Evolutionary conservation across 2,329 filamentous ascomycete species (phyloP).

Genomic region (Rhinocladiella similis): DNA sequence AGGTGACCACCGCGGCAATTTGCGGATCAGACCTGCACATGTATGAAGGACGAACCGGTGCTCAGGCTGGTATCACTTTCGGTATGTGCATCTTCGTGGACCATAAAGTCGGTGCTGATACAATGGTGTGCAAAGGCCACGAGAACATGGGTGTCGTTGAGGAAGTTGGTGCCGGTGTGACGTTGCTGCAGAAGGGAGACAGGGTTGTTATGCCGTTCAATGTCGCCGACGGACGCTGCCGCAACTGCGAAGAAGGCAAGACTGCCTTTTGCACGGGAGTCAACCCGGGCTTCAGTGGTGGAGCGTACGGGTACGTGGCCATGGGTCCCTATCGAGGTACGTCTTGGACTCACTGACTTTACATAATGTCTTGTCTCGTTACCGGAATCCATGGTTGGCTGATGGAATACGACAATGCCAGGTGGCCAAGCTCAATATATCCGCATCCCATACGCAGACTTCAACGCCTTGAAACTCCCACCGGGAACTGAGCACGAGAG

Average conservation of each 20-base stretch:
- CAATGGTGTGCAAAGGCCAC: conserved; percentile 41
- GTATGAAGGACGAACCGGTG: conserved; percentile 66
- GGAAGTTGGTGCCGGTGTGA: conserved; percentile 59
- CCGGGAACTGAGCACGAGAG: conserved; percentile 61
- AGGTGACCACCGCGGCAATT: conserved; percentile 64
- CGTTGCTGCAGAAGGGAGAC: conserved; percentile 62
- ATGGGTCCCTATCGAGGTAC: conserved; percentile 53
- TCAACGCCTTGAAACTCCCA: conserved; percentile 64
- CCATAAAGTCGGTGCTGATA: background rate
- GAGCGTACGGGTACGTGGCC: conserved; percentile 62
- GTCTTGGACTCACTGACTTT: background rate
- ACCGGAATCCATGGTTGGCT: background rate
- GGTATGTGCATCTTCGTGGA: conserved; percentile 35
- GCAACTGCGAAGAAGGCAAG: conserved; percentile 64
- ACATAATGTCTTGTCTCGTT: too few relatives aligned
- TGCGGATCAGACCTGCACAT: conserved; percentile 55
- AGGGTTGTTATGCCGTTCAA: conserved; percentile 67
- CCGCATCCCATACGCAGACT: conserved; percentile 66
- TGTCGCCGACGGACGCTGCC: conserved; percentile 63
- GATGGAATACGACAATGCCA: conserved; percentile 39
- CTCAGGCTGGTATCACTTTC: conserved; percentile 62
- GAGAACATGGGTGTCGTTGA: conserved; percentile 63
- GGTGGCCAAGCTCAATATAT: conserved; percentile 65
- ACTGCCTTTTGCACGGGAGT: conserved; percentile 67
- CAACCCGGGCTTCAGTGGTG: conserved; percentile 61